phyloP scores from a whole-genome alignment of 805 yeast genomes.

The Zygotorulaspora florentina region DNA sequence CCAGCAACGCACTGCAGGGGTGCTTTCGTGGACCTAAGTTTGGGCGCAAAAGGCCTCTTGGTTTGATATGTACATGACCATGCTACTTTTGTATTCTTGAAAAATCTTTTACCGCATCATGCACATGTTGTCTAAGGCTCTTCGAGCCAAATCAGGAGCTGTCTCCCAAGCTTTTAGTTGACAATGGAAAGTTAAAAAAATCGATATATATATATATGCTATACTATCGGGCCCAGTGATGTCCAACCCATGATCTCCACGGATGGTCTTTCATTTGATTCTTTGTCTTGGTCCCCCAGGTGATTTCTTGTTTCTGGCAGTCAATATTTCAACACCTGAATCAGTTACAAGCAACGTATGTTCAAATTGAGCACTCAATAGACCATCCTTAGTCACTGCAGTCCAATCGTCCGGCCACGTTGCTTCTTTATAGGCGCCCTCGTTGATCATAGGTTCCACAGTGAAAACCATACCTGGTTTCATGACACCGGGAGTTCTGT shows the following conservation, averaged over 20 bases:
- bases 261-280: slow-evolving; percentile 30
- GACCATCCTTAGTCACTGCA: slow-evolving; percentile 84
- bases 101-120: too few species aligned
- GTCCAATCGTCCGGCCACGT: slow-evolving; percentile 99
- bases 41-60: too few species aligned
- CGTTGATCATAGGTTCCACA: slow-evolving; percentile 93
- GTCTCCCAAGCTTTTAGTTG: too few species aligned
- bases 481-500: slow-evolving; percentile 89
- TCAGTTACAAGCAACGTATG: slow-evolving; percentile 92
- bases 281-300: slow-evolving; percentile 86
- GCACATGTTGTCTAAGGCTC: too few species aligned
- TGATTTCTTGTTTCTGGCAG: slow-evolving; percentile 71
- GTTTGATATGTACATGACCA: too few species aligned
- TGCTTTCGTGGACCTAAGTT: too few species aligned
- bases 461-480: slow-evolving; percentile 96
- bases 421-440: slow-evolving; percentile 74
- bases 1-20: too few species aligned
- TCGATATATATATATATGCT: neutral
- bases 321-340: slow-evolving; percentile 84
- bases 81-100: too few species aligned
- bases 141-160: too few species aligned
- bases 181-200: neutral
- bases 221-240: neutral
- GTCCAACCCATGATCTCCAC: neutral
- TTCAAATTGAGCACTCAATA: slow-evolving; percentile 88